Evolutionary conservation across 2,329 filamentous ascomycete genomes (phyloP), one percentile per base, ranked within the genome.

Genomic region (Elsinoe batatas): DNA sequence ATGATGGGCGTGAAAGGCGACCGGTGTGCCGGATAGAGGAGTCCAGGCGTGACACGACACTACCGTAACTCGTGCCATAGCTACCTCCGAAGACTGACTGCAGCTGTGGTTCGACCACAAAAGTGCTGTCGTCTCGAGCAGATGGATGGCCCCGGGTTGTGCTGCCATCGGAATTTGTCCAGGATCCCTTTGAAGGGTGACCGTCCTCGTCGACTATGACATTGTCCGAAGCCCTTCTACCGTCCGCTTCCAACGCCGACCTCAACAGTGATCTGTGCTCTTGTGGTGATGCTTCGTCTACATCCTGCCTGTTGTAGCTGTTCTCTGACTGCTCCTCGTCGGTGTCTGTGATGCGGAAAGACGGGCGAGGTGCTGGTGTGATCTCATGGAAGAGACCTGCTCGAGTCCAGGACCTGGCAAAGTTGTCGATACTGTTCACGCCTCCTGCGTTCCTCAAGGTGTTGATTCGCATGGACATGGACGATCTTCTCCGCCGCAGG

Each of bases 341-440:
- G 50, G 69, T 68, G 6, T 71, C 71, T 11, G 67, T 66, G 53
- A 75, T 67, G 54, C 88, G 76, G 67, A 95, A 89, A 33, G 87
- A 85, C 12, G 84, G 83, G 13, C 84, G 81, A 56, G 87, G 84
- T 2, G 12, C 37, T 4, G 89, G 88, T 33, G 93, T 84, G 62
- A 95, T 88, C 69, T 96, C 91, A 60, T 83, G 80, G 70, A 97
- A 97, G 57, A 80, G 85, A 22, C 90, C 89, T 36, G 91, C 91
- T 68, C 91, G 84, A 71, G 91, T 88, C 87, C 90, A 95, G 63
- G 88, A 95, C 58, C 87, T 82, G 43, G 91, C 88, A 68, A 97
- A 97, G 65, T 91, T 95, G 65, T 93, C 85, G 64, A 97, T 87
- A 70, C 88, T 94, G 75, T 97, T 97, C 59, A 91, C 85, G 51